Evolutionary conservation across 2,329 filamentous ascomycete genomes (phyloP).

Genomic region (Alternaria angustiovoidea): DNA sequence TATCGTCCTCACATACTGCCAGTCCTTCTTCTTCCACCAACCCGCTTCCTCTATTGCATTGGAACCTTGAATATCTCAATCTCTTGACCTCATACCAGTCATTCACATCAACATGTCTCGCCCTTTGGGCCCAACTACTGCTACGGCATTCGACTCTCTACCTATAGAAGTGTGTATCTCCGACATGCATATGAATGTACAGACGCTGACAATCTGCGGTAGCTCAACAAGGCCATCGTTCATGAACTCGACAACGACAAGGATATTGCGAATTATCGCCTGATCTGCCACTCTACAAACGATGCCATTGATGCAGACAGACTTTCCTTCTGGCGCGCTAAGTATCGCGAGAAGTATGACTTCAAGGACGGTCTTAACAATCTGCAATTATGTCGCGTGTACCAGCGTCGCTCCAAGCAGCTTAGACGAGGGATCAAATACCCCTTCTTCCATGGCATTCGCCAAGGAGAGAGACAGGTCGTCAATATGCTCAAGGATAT

Average conservation of each 20-base stretch:
- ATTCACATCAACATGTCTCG: constrained; percentile 19
- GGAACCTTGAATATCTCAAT: background rate
- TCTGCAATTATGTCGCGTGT: constrained; percentile 46
- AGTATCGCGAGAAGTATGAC: constrained; percentile 56
- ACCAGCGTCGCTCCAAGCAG: constrained; percentile 41
- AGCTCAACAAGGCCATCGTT: constrained; percentile 55
- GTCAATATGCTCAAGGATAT: constrained; percentile 53
- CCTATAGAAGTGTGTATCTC: constrained; percentile 42
- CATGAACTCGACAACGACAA: constrained; percentile 50
- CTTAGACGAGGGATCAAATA: constrained; percentile 28
- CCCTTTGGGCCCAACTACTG: constrained; percentile 2
- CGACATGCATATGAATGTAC: background rate
- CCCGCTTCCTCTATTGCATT: background rate
- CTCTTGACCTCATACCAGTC: background rate
- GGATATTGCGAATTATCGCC: constrained; percentile 55
- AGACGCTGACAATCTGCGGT: constrained; percentile 3
- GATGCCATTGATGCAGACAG: constrained; percentile 52
- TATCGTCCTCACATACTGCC: background rate
- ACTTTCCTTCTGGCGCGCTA: constrained; percentile 57
- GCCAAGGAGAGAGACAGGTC: constrained; percentile 41
- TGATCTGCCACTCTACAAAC: constrained; percentile 51
- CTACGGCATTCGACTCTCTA: constrained; percentile 41
- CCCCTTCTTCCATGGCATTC: constrained; percentile 31
- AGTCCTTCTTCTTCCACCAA: background rate
- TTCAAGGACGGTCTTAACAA: constrained; percentile 29